These are phyloP conservation scores for Candida namnaoensis DNA, from an alignment of 805 yeast genomes.

Conservation along the genomic window DNA sequence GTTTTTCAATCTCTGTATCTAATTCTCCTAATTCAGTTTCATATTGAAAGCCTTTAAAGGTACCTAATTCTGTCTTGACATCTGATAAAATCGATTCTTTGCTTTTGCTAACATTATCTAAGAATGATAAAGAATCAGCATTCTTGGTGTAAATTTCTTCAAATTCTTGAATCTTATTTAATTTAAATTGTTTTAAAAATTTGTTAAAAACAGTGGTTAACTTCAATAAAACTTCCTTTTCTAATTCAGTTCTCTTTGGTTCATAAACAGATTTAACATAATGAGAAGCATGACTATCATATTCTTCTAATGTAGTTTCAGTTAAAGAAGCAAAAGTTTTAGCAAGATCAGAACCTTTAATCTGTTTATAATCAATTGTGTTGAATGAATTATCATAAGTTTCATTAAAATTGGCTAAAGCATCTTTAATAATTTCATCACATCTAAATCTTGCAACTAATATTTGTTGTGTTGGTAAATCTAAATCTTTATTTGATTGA, in stretches of 20 bases:
- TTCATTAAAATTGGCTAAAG: constrained; percentile 12
- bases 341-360: constrained; percentile 27
- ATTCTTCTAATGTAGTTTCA: constrained; percentile 36
- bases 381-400: constrained; percentile 4
- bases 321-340: constrained; percentile 33
- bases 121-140: constrained; percentile 21
- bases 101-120: constrained; percentile 22
- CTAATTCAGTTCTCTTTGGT: constrained; percentile 47
- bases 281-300: constrained; percentile 68
- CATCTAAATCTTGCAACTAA: constrained; percentile 92
- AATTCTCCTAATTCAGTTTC: constrained; percentile 25
- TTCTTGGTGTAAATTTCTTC: constrained; percentile 5
- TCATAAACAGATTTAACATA: constrained; percentile 61
- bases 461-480: constrained; percentile 93
- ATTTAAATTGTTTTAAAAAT: constrained; percentile 24
- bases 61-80: constrained; percentile 12
- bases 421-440: constrained; percentile 65
- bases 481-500: constrained; percentile 86
- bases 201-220: constrained; percentile 34
- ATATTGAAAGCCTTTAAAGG: constrained; percentile 16
- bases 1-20: constrained; percentile 19
- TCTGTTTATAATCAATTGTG: constrained; percentile 6
- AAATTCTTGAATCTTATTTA: constrained; percentile 15
- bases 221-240: constrained; percentile 36
- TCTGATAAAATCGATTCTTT: constrained; percentile 15